Evolutionary conservation across 371 early-diverging fungal species (phyloP), one percentile per base, ranked within the genome.

Genomic region (Synchytrium microbalum): DNA sequence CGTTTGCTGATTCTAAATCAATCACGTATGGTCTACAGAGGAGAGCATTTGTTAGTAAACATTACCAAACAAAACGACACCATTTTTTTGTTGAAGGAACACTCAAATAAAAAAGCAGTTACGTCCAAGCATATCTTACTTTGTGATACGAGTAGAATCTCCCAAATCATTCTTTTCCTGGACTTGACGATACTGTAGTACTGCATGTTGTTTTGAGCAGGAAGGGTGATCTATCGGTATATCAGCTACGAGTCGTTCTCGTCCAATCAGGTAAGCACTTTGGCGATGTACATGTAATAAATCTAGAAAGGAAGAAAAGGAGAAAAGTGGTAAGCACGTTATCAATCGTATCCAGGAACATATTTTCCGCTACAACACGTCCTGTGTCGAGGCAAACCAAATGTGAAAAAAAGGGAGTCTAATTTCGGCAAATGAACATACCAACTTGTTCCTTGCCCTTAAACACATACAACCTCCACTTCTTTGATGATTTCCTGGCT

Each of bases 1-100:
- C 95, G 69, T 95, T 95, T 2, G 92, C 82, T 13, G 93, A 89
- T 54, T 90, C 90, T 46, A 96, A 77, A 69, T 96, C 97, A 59
- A 96, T 92, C n/a, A 96, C 74, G 70, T 92, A 96, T 10, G 93
- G 95, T 60, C 90, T 77, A 32, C 52, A 16, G 23, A 38, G 23
- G 32, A 3, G 8, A n/a, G n/a, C n/a, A n/a, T n/a, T n/a, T n/a
- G n/a, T n/a, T 13, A 13, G 33, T 55, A 26, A 55, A 10, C n/a
- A 24, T 32, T 2, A 62, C 33, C 30, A 58, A 58, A 10, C 14
- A 51, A 58, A 32, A 61, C 23, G 30, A 51, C 13, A 51, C 51
- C 14, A 14, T n/a, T 57, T n/a, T n/a, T 57, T 13, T 14, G 27
- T 24, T 14, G 30, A 24, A 32, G 19, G 54, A 31, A 24, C 63